Percentiles rank a stretch among this genome's conserved stretches.
phyloP scores from a whole-genome alignment of 2,329 filamentous ascomycete genomes.

The Botrytis paeoniae region DNA sequence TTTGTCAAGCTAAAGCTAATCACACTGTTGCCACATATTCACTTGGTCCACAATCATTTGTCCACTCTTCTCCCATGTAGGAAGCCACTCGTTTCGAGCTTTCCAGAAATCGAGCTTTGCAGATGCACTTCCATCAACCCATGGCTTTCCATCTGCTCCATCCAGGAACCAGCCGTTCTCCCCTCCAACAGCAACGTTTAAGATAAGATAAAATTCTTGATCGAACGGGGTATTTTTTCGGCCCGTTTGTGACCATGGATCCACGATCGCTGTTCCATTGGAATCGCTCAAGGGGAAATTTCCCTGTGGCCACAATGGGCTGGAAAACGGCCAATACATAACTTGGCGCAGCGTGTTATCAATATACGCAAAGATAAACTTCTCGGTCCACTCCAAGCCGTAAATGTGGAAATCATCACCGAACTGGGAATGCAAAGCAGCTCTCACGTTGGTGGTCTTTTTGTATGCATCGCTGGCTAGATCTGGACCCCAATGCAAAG shows the following conservation, averaged over 20 bases:
- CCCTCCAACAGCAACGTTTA: conserved; percentile 73
- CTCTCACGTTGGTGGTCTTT: conserved; percentile 75
- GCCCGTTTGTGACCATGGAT: conserved; percentile 63
- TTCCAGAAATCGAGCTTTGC: conserved; percentile 78
- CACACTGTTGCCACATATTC: conserved; percentile 67
- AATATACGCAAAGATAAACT: conserved; percentile 84
- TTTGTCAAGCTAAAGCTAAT: conserved; percentile 42
- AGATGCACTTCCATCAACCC: conserved; percentile 65
- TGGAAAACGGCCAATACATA: conserved; percentile 71
- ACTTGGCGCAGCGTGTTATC: conserved; percentile 78
- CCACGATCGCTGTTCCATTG: conserved; percentile 63
- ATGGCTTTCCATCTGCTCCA: conserved; percentile 69
- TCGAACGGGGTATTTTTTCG: conserved; percentile 69
- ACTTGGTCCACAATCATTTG: conserved; percentile 69
- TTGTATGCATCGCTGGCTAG: conserved; percentile 73
- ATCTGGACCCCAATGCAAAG: conserved; percentile 80
- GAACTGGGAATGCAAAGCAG: conserved; percentile 73
- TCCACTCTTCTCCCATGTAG: conserved; percentile 64
- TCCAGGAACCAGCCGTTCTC: conserved; percentile 85
- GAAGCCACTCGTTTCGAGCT: conserved; percentile 60
- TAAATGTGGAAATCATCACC: conserved; percentile 68
- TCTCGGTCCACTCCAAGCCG: conserved; percentile 84
- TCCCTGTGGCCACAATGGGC: conserved; percentile 66
- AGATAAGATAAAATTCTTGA: conserved; percentile 70
- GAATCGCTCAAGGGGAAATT: conserved; percentile 60